Conservation (phyloP, 805 yeast species). For the Candida tallmaniae region DNA sequence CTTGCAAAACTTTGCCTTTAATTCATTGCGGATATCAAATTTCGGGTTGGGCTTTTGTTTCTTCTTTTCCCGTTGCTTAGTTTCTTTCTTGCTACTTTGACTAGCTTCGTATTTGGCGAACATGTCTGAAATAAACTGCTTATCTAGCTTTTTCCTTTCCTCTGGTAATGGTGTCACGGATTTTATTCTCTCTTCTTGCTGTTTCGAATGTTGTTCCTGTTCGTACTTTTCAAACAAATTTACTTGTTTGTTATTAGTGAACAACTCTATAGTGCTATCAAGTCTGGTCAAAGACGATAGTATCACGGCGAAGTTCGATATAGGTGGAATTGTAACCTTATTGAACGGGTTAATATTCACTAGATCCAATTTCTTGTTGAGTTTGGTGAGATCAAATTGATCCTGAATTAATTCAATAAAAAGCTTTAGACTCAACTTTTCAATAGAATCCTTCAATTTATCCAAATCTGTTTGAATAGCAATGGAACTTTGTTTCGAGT, state of each 20-base stretch:
- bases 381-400: slow-evolving; percentile 15
- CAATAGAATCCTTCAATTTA: slow-evolving; percentile 26
- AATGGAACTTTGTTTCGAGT: slow-evolving; percentile 41
- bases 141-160: slow-evolving; percentile 15
- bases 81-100: neutral
- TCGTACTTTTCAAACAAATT: slow-evolving; percentile 21
- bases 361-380: slow-evolving; percentile 17
- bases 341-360: slow-evolving; percentile 12
- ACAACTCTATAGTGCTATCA: slow-evolving; percentile 8
- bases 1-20: slow-evolving; percentile 16
- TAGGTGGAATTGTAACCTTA: slow-evolving; percentile 33
- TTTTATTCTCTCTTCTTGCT: neutral
- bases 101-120: slow-evolving; percentile 17
- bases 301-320: slow-evolving; percentile 46
- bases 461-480: slow-evolving; percentile 33
- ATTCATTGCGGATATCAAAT: neutral
- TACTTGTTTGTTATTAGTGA: slow-evolving; percentile 18
- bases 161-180: neutral
- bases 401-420: slow-evolving; percentile 36
- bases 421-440: slow-evolving; percentile 30
- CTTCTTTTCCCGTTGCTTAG: neutral
- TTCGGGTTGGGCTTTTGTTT: neutral
- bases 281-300: slow-evolving; percentile 39
- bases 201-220: neutral
- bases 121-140: slow-evolving; percentile 25